phyloP scores from a whole-genome alignment of 192 early-diverging fungal genomes.

The Dimargaris cristalligena region DNA sequence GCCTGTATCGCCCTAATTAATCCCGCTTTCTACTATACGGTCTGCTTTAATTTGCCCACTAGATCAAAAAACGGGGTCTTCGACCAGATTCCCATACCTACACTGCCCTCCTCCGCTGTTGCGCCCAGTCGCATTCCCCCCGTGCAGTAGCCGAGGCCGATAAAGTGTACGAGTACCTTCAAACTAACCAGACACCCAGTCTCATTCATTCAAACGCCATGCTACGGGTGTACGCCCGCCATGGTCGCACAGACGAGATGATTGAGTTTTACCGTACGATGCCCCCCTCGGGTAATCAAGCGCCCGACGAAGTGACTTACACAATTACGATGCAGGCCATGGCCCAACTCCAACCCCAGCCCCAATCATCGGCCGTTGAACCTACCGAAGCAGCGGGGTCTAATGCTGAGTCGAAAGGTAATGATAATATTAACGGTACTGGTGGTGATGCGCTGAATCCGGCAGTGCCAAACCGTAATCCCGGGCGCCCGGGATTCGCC shows the following conservation, averaged over 20 bases:
- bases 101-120: constrained; percentile 15
- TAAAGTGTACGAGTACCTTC: constrained; percentile 2
- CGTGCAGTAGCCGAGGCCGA: neutral
- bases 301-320: constrained; percentile 13
- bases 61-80: constrained; percentile 20
- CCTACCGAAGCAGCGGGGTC: no score
- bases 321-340: constrained; percentile 9
- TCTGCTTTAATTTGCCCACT: neutral
- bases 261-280: constrained; percentile 3
- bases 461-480: no score
- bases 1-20: no score
- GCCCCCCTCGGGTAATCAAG: neutral
- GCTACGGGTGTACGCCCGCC: constrained; percentile 10
- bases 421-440: no score
- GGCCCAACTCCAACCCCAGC: no score
- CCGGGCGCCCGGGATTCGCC: no score
- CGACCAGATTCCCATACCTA: constrained; percentile 15
- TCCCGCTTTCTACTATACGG: neutral
- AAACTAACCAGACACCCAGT: neutral
- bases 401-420: no score
- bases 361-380: no score
- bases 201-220: constrained; percentile 12
- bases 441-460: no score
- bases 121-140: constrained; percentile 9
- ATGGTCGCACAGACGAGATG: neutral